Evolutionary conservation across 2,329 filamentous ascomycete species (phyloP).

Genomic region (Pestalotiopsis sp.): DNA sequence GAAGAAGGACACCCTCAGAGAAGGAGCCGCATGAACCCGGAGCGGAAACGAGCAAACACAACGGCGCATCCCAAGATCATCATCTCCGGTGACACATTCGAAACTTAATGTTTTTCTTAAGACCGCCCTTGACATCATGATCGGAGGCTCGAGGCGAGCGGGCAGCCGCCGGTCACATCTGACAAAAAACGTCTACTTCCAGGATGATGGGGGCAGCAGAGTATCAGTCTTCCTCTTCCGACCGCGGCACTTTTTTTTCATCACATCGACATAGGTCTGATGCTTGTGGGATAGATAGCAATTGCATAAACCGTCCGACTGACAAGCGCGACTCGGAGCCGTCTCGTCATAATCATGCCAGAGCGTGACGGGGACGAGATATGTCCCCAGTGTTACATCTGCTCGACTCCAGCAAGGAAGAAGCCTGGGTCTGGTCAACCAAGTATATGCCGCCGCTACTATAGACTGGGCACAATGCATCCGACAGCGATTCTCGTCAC

Average conservation of each 20-base stretch:
- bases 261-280: not conserved
- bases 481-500: not conserved
- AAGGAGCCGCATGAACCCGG: not conserved
- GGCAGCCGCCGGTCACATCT: no score
- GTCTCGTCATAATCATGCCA: slow-evolving; percentile 13
- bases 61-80: not conserved
- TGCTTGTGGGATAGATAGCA: not conserved
- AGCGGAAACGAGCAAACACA: not conserved
- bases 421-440: not conserved
- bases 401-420: not conserved
- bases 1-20: not conserved
- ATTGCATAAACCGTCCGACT: not conserved
- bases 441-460: not conserved
- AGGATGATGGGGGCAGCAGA: no score
- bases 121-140: not conserved
- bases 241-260: not conserved
- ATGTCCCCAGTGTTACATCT: not conserved
- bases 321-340: not conserved
- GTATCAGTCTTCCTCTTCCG: no score
- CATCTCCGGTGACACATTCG: not conserved
- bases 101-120: slow-evolving; percentile 11
- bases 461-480: no score
- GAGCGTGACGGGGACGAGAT: not conserved
- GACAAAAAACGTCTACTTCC: not conserved
- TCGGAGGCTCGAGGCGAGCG: not conserved